Evolutionary conservation across 2,329 filamentous ascomycete genomes (phyloP), one percentile per base, ranked within the genome.

Genomic region (Epichloe coenophiala): DNA sequence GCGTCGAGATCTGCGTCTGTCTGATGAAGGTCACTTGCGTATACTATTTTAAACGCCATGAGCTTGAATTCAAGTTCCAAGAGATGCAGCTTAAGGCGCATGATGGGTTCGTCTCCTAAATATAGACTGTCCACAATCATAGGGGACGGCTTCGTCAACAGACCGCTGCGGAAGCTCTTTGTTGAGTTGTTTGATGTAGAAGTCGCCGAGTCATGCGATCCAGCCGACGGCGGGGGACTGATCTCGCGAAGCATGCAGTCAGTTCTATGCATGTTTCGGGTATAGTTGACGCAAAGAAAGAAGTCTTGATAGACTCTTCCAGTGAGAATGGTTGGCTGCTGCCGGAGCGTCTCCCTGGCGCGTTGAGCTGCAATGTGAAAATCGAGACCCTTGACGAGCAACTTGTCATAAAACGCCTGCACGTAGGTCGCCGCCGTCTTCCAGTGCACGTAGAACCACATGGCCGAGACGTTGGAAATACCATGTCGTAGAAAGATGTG

Each of bases 271-370:
- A 54, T 40, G 4, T 52, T 50, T 7, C 61, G 55, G 11, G 59
- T 53, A 48, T 63, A 63, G 47, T 63, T 63, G 49, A 63, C 62
- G 41, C 61, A 63, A 12, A 63, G 45, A 40, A 64, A 63, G 42
- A 59, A 62, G 50, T n/a, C 62, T 35, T 58, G 55, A 37, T 59
- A 60, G 33, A 51, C 42, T 15, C 51, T 51, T 12, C 56, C 60
- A 8, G 53, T 53, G 19, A 57, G 41, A 19, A 49, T 53, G 36
- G 58, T 60, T 5, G 59, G 59, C 33, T 55, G 53, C 9, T 42
- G 27, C 11, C 59, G 59, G 13, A 63, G 56, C 8, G 58, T 60
- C 37, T 62, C 57, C 41, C 61, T 54, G 7, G 59, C 61, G 3
- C 48, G 50, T 31, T 63, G 60, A 8, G 62, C 61, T n/a, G 62